Percentiles rank a stretch among this genome's conserved stretches.
Evolutionary conservation across 768 basidiomycete species (phyloP).

Genomic region (Gloeopeniophorella convolvens): DNA sequence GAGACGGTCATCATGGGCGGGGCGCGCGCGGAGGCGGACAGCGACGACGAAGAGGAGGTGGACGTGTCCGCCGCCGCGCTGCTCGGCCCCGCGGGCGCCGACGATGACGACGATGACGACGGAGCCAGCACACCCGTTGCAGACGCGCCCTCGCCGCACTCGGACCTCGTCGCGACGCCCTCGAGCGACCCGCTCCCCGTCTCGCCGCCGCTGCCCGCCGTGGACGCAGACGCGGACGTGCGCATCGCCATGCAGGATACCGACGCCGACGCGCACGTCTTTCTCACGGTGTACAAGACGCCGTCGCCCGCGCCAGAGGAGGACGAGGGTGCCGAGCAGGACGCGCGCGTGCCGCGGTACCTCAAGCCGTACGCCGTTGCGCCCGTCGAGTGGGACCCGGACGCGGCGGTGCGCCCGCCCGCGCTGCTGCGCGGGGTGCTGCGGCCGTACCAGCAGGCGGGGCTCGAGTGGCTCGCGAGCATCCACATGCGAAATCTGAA

Average conservation of each 20-base stretch:
- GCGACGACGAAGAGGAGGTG: constrained; percentile 32
- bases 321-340: constrained; percentile 36
- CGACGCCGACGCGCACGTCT: no score
- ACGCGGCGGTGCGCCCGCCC: constrained; percentile 52
- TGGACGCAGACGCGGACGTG: constrained; percentile 2
- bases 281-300: constrained; percentile 1
- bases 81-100: no score
- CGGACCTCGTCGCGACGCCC: constrained; percentile 10
- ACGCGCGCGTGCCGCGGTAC: constrained; percentile 35
- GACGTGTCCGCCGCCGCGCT: neutral
- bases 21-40: constrained; percentile 28
- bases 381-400: constrained; percentile 59
- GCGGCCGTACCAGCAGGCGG: constrained; percentile 89
- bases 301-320: constrained; percentile 25
- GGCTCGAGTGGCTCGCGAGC: constrained; percentile 90
- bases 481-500: constrained; percentile 76
- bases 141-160: constrained; percentile 7
- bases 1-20: no score
- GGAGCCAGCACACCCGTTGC: constrained; percentile 1
- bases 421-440: constrained; percentile 80
- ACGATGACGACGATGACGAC: no score
- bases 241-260: constrained; percentile 6
- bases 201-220: neutral
- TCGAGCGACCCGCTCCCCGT: constrained; percentile 11
- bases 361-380: constrained; percentile 66